Evolutionary conservation across 371 early-diverging fungal genomes (phyloP), one percentile per base, ranked within the genome.

Genomic region (Mucor plumbeus): DNA sequence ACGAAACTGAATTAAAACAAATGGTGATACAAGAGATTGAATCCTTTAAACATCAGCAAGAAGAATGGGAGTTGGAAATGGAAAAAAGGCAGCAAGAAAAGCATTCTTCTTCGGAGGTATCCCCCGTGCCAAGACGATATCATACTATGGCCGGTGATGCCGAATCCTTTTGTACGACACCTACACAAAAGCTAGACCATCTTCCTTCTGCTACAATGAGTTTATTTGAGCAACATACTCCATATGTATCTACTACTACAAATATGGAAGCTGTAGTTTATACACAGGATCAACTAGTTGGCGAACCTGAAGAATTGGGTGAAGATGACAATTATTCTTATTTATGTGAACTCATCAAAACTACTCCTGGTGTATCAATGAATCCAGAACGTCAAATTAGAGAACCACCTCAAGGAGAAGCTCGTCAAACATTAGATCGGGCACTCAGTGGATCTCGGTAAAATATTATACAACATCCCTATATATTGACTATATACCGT

Each of bases 11-110:
- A 17, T 53, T 75, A 11, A 72, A 70, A 26, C 26, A 62, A 2
- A 55, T 70, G 55, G 67, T 78, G 21, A 59, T 72, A 21, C 21
- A 72, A 9, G 75, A 78, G 31, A 69, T 78, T 6, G 39, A 61
- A 15, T 33, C 48, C 5, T 77, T 77, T 54, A 62, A 58, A 66
- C 50, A 44, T 50, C 53, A 36, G 11, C 26, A 38, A 19, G 56
- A 41, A 15, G 19, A 55, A 44, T 31, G n/a, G 31, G 9, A 54
- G 17, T 14, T 21, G 11, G 38, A 44, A 15, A n/a, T 10, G 19
- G 11, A 36, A 61, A 21, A 26, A 44, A 33, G 39, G 15, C 26
- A 19, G 2, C 39, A 59, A 40, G 41, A 50, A 26, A n/a, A 17
- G 44, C n/a, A 44, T 6, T 5, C 31, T 3, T 59, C 41, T 39